Conservation (phyloP, 768 basidiomycete species). For the Galerina sulciceps region DNA sequence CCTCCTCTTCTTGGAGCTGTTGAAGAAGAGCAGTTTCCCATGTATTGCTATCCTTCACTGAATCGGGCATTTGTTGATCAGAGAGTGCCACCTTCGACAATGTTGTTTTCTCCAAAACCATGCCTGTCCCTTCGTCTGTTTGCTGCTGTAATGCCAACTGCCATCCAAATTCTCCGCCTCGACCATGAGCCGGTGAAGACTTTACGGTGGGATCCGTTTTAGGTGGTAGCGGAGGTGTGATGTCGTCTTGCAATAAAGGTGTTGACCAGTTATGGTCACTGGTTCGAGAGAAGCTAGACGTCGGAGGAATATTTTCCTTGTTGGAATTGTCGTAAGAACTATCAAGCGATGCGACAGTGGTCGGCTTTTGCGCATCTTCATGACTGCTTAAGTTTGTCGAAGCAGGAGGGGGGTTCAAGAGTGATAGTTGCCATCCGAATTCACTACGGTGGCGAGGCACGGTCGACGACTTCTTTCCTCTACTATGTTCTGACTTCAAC, state of each 20-base stretch:
- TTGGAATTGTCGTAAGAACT: neutral
- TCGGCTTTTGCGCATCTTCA: neutral
- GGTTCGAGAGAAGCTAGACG: neutral
- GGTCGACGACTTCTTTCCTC: neutral
- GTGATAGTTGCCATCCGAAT: slow-evolving; percentile 13
- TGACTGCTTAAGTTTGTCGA: neutral
- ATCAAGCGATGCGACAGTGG: neutral
- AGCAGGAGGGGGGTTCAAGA: neutral
- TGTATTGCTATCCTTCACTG: neutral
- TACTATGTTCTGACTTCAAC: neutral
- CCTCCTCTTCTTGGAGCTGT: slow-evolving; percentile 29
- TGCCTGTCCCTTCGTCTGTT: no score
- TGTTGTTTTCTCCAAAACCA: no score
- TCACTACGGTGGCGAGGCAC: neutral
- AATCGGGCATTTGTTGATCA: neutral
- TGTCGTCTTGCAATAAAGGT: neutral
- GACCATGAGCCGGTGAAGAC: no score
- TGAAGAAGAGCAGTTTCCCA: slow-evolving; percentile 18
- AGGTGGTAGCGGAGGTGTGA: no score
- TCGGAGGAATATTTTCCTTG: neutral
- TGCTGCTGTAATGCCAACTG: no score
- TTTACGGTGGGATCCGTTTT: no score
- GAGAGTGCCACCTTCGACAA: neutral
- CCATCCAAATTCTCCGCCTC: no score
- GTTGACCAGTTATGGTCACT: slow-evolving; percentile 4